These are phyloP conservation scores for Puccinia novopanici DNA, from an alignment of 1,284 basidiomycete species.

Conservation along the genomic window DNA sequence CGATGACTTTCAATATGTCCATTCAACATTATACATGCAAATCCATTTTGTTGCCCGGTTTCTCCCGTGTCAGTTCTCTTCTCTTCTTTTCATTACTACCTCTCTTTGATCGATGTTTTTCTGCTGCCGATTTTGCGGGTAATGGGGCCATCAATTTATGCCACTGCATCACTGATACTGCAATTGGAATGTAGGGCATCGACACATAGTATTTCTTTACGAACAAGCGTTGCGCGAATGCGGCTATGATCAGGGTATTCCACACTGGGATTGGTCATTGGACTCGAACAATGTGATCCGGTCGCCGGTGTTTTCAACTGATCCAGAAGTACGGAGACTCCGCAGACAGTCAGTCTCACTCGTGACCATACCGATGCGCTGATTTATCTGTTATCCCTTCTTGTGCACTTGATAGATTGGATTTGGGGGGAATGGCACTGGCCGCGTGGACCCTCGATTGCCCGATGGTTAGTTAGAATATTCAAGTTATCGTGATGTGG, in stretches of 20 bases:
- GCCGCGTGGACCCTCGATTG: slow-evolving; percentile 9
- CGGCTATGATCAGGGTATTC: slow-evolving; percentile 27
- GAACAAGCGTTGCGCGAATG: slow-evolving; percentile 32
- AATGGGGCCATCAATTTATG: background rate
- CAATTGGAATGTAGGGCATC: slow-evolving; percentile 42
- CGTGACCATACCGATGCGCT: background rate
- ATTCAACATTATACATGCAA: slow-evolving; percentile 27
- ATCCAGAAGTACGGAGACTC: background rate
- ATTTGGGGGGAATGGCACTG: slow-evolving; percentile 44
- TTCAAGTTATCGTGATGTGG: no score
- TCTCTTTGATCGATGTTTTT: no score
- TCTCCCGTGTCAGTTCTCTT: slow-evolving; percentile 33
- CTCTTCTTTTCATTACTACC: background rate
- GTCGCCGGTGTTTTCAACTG: slow-evolving; percentile 40
- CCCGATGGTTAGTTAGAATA: slow-evolving; percentile 14
- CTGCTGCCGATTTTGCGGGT: background rate
- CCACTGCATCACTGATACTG: background rate
- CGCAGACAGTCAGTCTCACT: background rate
- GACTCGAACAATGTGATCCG: slow-evolving; percentile 27
- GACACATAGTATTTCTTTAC: slow-evolving; percentile 41
- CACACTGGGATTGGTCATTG: slow-evolving; percentile 46
- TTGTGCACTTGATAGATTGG: slow-evolving; percentile 23
- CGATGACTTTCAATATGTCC: slow-evolving; percentile 50
- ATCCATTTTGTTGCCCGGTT: slow-evolving; percentile 46
- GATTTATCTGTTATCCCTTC: background rate